Base-by-base conservation (phyloP, 495 filamentous ascomycete genomes). In the Xylaria scruposa region DNA sequence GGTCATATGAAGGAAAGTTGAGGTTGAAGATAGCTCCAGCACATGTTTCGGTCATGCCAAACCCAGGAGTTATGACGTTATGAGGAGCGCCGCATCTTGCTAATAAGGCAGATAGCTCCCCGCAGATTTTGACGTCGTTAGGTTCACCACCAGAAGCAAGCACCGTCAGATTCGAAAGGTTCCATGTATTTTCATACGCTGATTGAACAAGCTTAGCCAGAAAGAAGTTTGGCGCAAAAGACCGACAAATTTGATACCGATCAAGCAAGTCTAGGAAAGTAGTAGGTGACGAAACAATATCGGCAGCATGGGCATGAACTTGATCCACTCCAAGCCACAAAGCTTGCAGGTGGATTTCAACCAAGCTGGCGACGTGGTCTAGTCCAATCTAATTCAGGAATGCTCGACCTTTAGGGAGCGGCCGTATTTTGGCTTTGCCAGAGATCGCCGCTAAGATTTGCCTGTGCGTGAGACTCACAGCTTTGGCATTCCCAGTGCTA, bases 401-500 rank as follows among this genome's bases (percentile, higher is more conserved):
- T 0, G 78, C 65, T 9, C 24, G 9, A 7, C 4, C 38, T 8
- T 21, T n/a, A 1, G 33, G 69, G n/a, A 5, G 17, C 40, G 33
- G 36, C 53, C 71, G 72, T 10, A 69, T 47, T 12, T 26, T 12
- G 0, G 66, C 44, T 71, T 89, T 90, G 7, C 86, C 86, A 0
- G 42, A 2, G 3, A 90, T 63, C 4, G 88, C 80, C 0, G 83
- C 70, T 0, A 89, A 54, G 4, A 89, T 75, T 73, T 90, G 85
- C 2, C 54, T 49, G 70, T 87, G 84, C 1, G 67, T 79, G 6
- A 89, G 74, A 4, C 24, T 64, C 1, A 89, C 88, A 1, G 86
- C 88, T 74, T 91, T 90, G 19, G 86, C 74, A 53, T 84, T 79
- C 6, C 88, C 87, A 12, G 84, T 88, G 73, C 82, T 87, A 1